Evolutionary conservation across 371 early-diverging fungal genomes (phyloP).

Genomic region (Parasitella parasitica): DNA sequence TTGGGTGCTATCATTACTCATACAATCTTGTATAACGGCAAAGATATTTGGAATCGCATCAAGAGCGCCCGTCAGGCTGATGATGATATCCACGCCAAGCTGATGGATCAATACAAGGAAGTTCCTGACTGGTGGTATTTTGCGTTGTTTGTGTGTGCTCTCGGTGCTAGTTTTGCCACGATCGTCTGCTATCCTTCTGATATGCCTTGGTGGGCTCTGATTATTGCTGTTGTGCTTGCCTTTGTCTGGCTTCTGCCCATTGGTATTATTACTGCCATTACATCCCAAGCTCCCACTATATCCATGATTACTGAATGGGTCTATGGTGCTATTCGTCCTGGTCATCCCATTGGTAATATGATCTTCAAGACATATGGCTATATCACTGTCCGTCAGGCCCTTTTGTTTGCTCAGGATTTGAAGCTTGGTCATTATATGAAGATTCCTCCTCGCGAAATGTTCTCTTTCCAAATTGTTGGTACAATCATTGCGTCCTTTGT

Average conservation of each 20-base stretch:
- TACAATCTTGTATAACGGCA: conserved; percentile 61
- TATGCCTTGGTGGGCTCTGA: conserved; percentile 65
- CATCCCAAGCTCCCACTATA: conserved; percentile 42
- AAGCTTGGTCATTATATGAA: conserved; percentile 66
- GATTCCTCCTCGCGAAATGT: conserved; percentile 69
- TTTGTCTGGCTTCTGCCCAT: conserved; percentile 69
- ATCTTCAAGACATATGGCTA: conserved; percentile 63
- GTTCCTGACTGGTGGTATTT: conserved; percentile 71
- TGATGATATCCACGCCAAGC: conserved; percentile 57
- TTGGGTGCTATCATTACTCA: conserved; percentile 70
- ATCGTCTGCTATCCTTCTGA: conserved; percentile 47
- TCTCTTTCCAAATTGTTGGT: conserved; percentile 58
- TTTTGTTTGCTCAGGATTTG: conserved; percentile 58
- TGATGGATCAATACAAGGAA: conserved; percentile 60
- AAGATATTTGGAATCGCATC: conserved; percentile 58
- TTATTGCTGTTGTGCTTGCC: conserved; percentile 64
- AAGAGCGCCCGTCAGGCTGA: conserved; percentile 48
- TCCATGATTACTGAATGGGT: conserved; percentile 50
- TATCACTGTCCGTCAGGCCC: conserved; percentile 56
- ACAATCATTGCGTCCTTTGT: conserved; percentile 60
- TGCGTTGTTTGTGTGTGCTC: conserved; percentile 43
- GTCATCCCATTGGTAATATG: conserved; percentile 59
- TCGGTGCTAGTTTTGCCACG: conserved; percentile 43
- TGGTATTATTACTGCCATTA: conserved; percentile 55
- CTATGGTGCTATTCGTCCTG: conserved; percentile 54